Evolutionary conservation across 73 alveolate genomes (phyloP).

Genomic region (Paramecium biaurelia): DNA sequence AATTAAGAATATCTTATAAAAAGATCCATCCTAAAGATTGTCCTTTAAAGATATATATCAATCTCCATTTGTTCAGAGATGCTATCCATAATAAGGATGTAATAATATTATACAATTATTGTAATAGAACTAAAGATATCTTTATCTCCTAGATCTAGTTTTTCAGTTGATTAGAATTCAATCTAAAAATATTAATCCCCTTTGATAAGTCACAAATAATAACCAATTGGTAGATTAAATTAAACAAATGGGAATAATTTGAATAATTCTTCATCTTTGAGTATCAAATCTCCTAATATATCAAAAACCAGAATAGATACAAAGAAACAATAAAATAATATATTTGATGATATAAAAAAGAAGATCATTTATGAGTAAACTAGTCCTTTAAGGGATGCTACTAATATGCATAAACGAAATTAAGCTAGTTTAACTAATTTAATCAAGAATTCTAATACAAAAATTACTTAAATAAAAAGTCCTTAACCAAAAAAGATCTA

Average conservation of each 20-base stretch:
- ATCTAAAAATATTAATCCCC: constrained; percentile 50
- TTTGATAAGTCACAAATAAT: not conserved
- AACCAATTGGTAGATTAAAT: not conserved
- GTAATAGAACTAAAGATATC: not conserved
- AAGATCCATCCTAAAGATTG: constrained; percentile 72
- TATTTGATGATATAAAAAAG: constrained; percentile 34
- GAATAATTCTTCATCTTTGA: constrained; percentile 14
- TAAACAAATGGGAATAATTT: not conserved
- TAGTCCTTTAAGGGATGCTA: constrained; percentile 56
- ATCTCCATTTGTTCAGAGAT: constrained; percentile 8
- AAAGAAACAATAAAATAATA: not conserved
- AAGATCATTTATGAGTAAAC: constrained; percentile 4
- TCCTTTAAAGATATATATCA: constrained; percentile 48
- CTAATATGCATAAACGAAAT: constrained; percentile 18
- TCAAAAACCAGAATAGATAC: constrained; percentile 4
- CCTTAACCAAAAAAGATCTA: not conserved
- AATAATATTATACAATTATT: not conserved
- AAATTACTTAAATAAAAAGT: not conserved
- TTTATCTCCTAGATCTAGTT: constrained; percentile 31
- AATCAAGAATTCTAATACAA: not conserved
- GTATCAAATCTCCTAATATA: constrained; percentile 33
- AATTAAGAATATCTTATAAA: constrained; percentile 68
- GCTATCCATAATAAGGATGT: not conserved
- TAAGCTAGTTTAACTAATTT: constrained; percentile 5
- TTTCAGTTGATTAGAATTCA: constrained; percentile 7